A percentile compares a stretch with the other conserved stretches of the same genome.
Conservation (phyloP, 768 basidiomycete species). For the Tricholoma sp. region DNA sequence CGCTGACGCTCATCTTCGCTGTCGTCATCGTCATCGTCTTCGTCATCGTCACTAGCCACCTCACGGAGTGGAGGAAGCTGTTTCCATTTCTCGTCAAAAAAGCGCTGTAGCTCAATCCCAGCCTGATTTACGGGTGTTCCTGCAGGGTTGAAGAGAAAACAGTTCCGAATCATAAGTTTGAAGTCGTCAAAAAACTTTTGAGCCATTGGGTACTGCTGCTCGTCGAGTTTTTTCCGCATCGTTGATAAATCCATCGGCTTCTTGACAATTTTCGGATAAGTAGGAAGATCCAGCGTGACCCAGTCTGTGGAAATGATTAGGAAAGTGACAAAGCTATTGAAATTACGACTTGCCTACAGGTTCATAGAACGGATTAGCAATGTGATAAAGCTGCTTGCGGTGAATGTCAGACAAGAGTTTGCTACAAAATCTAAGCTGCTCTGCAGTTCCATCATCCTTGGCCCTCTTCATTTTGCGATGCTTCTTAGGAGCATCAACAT, state of each 20-base stretch:
- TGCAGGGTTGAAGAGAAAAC: slow-evolving; percentile 86
- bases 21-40: slow-evolving; percentile 65
- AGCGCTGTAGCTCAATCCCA: slow-evolving; percentile 75
- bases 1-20: slow-evolving; percentile 66
- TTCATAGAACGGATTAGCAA: slow-evolving; percentile 85
- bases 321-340: slow-evolving; percentile 2
- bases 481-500: slow-evolving; percentile 73
- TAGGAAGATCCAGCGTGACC: slow-evolving; percentile 71
- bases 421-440: slow-evolving; percentile 81
- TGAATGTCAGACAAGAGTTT: slow-evolving; percentile 73
- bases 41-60: slow-evolving; percentile 54
- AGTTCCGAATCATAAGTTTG: slow-evolving; percentile 93
- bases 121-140: slow-evolving; percentile 85
- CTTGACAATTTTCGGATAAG: slow-evolving; percentile 85
- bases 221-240: slow-evolving; percentile 82
- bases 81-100: slow-evolving; percentile 94
- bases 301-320: slow-evolving; percentile 48
- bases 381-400: slow-evolving; percentile 68
- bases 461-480: slow-evolving; percentile 53
- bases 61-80: slow-evolving; percentile 59
- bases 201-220: slow-evolving; percentile 69
- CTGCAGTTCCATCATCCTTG: slow-evolving; percentile 64
- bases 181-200: slow-evolving; percentile 86
- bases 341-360: slow-evolving; percentile 72
- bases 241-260: slow-evolving; percentile 94